Base-by-base conservation (phyloP, 2,329 filamentous ascomycete species). In the Aspergillus pseudonomiae region DNA sequence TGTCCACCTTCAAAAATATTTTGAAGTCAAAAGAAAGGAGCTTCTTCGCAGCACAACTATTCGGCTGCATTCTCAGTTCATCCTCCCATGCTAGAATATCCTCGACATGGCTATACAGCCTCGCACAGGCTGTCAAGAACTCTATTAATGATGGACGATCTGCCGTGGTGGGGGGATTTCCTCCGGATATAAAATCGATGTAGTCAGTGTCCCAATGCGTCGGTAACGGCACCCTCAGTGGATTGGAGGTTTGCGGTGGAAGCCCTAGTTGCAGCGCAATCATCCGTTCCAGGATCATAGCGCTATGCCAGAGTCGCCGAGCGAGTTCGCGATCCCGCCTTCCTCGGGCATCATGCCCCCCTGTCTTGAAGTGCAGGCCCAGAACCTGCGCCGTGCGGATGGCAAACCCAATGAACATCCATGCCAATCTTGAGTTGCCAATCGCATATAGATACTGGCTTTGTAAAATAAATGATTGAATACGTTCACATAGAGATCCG, bases 221-320 rank as follows among this genome's bases (percentile, higher is more conserved):
- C 16, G 71, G 71, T 12, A 74, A 58, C 2, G 69, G 67, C 3
- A 69, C 60, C 30, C 64, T 63, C 45, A 66, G 66, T n/a, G 63
- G 55, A 36, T 67, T 59, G n/a, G 64, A 43, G 12, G 64, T 65
- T 26, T 70, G 63, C n/a, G 67, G 62, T 16, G 58, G 53, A n/a
- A 66, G 61, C 14, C 71, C 70, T 10, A 67, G 46, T 21, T 68
- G 64, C 21, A 74, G 59, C 21, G 71, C 68, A 56, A 73, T 65
- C 9, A 69, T 70, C 54, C 65, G 66, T 59, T 74, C 69, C 45
- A 72, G 46, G 19, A 73, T 65, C 52, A 71, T 60, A 26, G 64
- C 67, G 50, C 71, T 68, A 59, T 74, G 70, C 71, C 71, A 74
- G n/a, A 73, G 57, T 54, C 67, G 66, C 43, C 67, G 68, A 12